phyloP scores from a whole-genome alignment of 768 basidiomycete genomes.

The Leccinellum rugosiceps region DNA sequence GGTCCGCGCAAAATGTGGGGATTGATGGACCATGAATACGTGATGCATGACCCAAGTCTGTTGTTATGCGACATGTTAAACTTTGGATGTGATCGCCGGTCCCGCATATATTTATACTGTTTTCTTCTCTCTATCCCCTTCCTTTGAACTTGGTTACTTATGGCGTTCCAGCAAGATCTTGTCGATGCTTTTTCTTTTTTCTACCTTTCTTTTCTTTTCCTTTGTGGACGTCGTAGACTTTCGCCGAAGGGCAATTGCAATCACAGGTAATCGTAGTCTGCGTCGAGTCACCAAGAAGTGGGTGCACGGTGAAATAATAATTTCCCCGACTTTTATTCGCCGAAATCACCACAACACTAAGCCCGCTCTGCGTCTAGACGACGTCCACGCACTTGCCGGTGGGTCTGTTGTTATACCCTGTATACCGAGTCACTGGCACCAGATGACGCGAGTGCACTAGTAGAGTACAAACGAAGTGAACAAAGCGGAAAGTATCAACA shows the following conservation, averaged over 20 bases:
- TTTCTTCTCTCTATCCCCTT: not conserved
- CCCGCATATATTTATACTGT: not conserved
- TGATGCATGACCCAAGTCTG: not conserved
- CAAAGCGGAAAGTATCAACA: too few relatives aligned
- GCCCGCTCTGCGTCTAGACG: too few relatives aligned
- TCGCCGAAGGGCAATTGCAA: too few relatives aligned
- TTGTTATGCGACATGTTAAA: not conserved
- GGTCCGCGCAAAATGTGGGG: too few relatives aligned
- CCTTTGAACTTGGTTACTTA: not conserved
- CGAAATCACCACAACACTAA: not conserved
- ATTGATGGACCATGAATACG: not conserved
- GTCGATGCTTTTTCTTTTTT: not conserved
- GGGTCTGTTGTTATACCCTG: too few relatives aligned
- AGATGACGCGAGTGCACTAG: too few relatives aligned
- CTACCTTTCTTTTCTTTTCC: not conserved
- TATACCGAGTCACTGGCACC: too few relatives aligned
- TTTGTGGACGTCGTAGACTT: not conserved
- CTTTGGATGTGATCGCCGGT: not conserved
- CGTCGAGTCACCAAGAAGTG: not conserved
- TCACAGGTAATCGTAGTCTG: not conserved
- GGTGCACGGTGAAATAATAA: not conserved
- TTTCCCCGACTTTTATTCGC: not conserved
- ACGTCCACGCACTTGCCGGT: too few relatives aligned
- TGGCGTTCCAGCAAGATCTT: not conserved
- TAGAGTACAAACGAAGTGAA: too few relatives aligned